A percentile compares a stretch with the other conserved stretches of the same genome.
phyloP scores from a whole-genome alignment of 208 protist genomes.

The Vickermania ingenoplastis region DNA sequence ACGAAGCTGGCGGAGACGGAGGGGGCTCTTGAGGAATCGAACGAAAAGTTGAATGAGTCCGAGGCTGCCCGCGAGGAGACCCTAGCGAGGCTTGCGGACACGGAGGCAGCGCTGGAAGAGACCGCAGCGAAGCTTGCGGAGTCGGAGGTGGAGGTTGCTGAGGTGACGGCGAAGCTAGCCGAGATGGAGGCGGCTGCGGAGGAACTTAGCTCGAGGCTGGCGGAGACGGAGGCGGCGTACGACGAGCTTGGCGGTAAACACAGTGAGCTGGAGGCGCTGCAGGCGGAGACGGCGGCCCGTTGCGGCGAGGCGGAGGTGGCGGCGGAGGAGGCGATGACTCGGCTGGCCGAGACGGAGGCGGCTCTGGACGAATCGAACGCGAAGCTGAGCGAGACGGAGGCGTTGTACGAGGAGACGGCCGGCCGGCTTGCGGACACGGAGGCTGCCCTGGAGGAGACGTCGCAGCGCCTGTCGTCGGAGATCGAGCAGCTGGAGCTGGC shows the following conservation, averaged over 20 bases:
- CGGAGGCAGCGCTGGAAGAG: constrained; percentile 7
- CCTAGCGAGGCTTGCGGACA: constrained; percentile 9
- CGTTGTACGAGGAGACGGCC: not conserved
- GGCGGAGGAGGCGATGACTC: not conserved
- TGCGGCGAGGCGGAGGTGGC: constrained; percentile 2
- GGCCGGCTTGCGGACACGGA: not conserved
- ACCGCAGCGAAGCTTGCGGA: constrained; percentile 5
- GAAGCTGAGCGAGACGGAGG: constrained; percentile 5
- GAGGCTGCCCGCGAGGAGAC: constrained; percentile 12
- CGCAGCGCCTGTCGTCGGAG: not conserved
- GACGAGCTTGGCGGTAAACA: constrained; percentile 11
- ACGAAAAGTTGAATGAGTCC: not conserved
- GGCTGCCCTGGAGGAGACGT: constrained; percentile 5
- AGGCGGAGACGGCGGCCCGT: constrained; percentile 2
- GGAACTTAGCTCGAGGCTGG: constrained; percentile 8
- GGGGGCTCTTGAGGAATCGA: constrained; percentile 8
- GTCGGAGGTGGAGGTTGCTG: constrained; percentile 2
- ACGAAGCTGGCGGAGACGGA: constrained; percentile 6
- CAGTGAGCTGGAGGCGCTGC: constrained; percentile 13
- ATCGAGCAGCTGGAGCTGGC: constrained; percentile 3
- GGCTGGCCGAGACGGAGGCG: constrained; percentile 2
- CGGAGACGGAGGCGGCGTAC: constrained; percentile 10
- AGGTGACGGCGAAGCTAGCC: constrained; percentile 10
- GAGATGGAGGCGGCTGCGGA: constrained; percentile 12
- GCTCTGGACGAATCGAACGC: constrained; percentile 6